phyloP scores from a whole-genome alignment of 768 basidiomycete genomes.

The Crassisporium funariophilum region DNA sequence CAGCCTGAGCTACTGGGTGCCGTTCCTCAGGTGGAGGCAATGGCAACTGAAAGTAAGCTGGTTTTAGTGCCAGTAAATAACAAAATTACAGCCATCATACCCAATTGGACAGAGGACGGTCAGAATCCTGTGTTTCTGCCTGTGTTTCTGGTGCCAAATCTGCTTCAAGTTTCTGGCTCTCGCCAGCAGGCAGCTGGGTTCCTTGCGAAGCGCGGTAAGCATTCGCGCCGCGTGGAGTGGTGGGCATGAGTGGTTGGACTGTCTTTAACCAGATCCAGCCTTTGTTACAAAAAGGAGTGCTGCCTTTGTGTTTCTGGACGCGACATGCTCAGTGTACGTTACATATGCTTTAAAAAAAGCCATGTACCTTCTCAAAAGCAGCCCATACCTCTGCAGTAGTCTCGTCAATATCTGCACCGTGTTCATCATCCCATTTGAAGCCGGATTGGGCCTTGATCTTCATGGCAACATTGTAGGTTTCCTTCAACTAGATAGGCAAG shows the following conservation, averaged over 20 bases:
- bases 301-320: constrained; percentile 6
- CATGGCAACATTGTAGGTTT: not conserved
- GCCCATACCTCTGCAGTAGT: not conserved
- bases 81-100: no score
- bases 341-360: not conserved
- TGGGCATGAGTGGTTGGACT: constrained; percentile 8
- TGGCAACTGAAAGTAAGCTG: not conserved
- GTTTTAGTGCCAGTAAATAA: no score
- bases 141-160: not conserved
- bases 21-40: not conserved
- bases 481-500: not conserved
- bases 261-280: constrained; percentile 6
- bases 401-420: constrained; percentile 10
- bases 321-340: not conserved
- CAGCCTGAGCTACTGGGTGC: not conserved
- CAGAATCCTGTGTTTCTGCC: not conserved
- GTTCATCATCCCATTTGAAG: constrained; percentile 8
- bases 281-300: constrained; percentile 7
- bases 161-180: no score
- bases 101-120: not conserved
- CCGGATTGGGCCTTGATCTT: not conserved
- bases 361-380: not conserved
- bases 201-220: not conserved
- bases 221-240: not conserved
- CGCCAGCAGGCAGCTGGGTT: not conserved